phyloP scores from a whole-genome alignment of 2,329 filamentous ascomycete genomes.

The Bimuria novae-zelandiae region DNA sequence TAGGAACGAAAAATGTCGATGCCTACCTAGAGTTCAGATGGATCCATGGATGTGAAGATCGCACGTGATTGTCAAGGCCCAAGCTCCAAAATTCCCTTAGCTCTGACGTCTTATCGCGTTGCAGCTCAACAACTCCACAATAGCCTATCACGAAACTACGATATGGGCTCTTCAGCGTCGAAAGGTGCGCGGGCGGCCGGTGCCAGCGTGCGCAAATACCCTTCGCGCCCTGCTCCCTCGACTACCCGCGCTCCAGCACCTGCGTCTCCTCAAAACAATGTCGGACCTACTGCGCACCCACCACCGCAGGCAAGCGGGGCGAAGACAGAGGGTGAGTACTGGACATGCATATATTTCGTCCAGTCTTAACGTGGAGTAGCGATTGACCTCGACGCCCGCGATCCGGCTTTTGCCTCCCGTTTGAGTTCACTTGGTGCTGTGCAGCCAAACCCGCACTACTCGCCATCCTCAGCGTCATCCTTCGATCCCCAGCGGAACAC shows the following conservation, averaged over 20 bases:
- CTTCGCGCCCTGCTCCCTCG: slow-evolving; percentile 50
- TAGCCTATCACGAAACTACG: slow-evolving; percentile 12
- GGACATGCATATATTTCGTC: not conserved
- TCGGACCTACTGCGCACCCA: slow-evolving; percentile 50
- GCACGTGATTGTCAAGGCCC: slow-evolving; percentile 2
- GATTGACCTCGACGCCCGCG: slow-evolving; percentile 64
- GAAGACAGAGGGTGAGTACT: slow-evolving; percentile 45
- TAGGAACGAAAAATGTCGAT: no score
- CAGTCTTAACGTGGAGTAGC: slow-evolving; percentile 41
- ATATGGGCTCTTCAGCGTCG: slow-evolving; percentile 64
- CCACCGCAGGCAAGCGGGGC: slow-evolving; percentile 44
- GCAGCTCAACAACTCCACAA: slow-evolving; percentile 30
- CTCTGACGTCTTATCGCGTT: slow-evolving; percentile 25
- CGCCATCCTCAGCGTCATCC: slow-evolving; percentile 58
- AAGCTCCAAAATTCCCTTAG: slow-evolving; percentile 19
- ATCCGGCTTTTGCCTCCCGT: slow-evolving; percentile 75
- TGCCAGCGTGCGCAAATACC: slow-evolving; percentile 60
- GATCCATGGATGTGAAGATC: not conserved
- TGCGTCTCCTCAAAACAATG: slow-evolving; percentile 33
- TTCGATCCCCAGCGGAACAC: slow-evolving; percentile 41
- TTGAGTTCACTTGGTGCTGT: slow-evolving; percentile 69
- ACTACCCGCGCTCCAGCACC: slow-evolving; percentile 37
- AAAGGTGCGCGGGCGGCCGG: slow-evolving; percentile 59
- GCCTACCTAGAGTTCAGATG: no score
- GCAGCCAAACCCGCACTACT: slow-evolving; percentile 61